These are phyloP conservation scores for Sicyos edulis DNA, from an alignment of 306 rosid genomes.

Conservation along the genomic window DNA sequence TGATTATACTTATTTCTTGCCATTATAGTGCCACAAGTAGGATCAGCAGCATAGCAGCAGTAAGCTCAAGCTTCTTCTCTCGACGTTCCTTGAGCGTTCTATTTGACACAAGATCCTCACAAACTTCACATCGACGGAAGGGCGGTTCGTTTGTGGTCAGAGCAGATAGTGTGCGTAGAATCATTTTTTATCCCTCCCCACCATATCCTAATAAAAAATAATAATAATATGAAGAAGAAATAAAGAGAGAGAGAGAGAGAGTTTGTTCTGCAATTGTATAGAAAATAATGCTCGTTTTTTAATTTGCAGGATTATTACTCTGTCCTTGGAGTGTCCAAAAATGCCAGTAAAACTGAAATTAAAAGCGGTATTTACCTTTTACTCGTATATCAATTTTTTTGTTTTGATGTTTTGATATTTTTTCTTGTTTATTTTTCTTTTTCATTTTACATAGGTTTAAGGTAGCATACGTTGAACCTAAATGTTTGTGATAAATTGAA, in stretches of 20 bases:
- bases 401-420: neutral
- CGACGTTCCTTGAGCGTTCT: slow-evolving; percentile 41
- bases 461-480: too few species aligned
- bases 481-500: neutral
- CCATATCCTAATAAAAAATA: neutral
- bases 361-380: slow-evolving; percentile 58
- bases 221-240: too few species aligned
- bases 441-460: neutral
- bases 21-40: slow-evolving; percentile 51
- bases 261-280: slow-evolving; percentile 20
- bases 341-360: slow-evolving; percentile 86
- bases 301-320: slow-evolving; percentile 77
- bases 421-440: neutral
- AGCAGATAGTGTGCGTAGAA: slow-evolving; percentile 71
- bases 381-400: neutral
- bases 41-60: slow-evolving; percentile 43
- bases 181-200: neutral
- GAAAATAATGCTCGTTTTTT: slow-evolving; percentile 5
- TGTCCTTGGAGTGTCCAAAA: slow-evolving; percentile 82
- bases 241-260: neutral
- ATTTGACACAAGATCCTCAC: slow-evolving; percentile 39
- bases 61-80: slow-evolving; percentile 55
- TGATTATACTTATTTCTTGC: neutral
- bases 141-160: slow-evolving; percentile 67
- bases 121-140: slow-evolving; percentile 43